These are phyloP conservation scores for Phytopythium oedochilum DNA, from an alignment of 352 stramenopile genomes.

Conservation along the genomic window DNA sequence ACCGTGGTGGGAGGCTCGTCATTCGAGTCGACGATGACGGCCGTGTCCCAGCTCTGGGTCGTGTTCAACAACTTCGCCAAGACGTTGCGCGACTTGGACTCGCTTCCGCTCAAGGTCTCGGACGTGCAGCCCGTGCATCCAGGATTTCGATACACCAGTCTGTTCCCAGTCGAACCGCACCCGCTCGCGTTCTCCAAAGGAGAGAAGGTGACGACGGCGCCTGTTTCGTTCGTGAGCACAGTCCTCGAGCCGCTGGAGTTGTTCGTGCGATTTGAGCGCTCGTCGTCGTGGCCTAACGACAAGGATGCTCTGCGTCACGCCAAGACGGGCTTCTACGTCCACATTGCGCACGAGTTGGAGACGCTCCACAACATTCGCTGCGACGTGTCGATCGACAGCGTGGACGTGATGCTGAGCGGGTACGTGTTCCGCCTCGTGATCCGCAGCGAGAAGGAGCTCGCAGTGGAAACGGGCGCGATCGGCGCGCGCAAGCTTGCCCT, in stretches of 20 bases:
- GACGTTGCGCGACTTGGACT: constrained; percentile 67
- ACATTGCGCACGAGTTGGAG: constrained; percentile 80
- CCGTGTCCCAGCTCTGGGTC: constrained; percentile 66
- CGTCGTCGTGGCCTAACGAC: constrained; percentile 84
- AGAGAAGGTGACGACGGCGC: constrained; percentile 44
- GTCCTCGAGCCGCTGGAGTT: constrained; percentile 71
- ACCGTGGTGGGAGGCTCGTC: constrained; percentile 23
- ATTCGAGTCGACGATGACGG: constrained; percentile 76
- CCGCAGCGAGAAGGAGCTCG: constrained; percentile 73
- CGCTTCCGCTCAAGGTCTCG: constrained; percentile 82
- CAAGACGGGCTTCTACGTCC: constrained; percentile 89
- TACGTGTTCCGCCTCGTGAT: constrained; percentile 84
- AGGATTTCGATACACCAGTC: constrained; percentile 83
- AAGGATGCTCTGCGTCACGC: constrained; percentile 69
- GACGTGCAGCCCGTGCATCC: constrained; percentile 76
- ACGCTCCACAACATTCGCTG: constrained; percentile 51
- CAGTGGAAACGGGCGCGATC: constrained; percentile 49
- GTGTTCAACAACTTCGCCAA: constrained; percentile 82
- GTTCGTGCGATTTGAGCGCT: constrained; percentile 82
- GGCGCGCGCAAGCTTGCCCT: constrained; percentile 55
- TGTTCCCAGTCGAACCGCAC: constrained; percentile 79
- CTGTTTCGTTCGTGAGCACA: constrained; percentile 62
- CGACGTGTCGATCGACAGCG: constrained; percentile 62
- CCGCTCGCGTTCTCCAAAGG: constrained; percentile 80
- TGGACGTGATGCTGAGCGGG: constrained; percentile 81